Evolutionary conservation across 768 basidiomycete species (phyloP).

Genomic region (Aureoboletus auriporus): DNA sequence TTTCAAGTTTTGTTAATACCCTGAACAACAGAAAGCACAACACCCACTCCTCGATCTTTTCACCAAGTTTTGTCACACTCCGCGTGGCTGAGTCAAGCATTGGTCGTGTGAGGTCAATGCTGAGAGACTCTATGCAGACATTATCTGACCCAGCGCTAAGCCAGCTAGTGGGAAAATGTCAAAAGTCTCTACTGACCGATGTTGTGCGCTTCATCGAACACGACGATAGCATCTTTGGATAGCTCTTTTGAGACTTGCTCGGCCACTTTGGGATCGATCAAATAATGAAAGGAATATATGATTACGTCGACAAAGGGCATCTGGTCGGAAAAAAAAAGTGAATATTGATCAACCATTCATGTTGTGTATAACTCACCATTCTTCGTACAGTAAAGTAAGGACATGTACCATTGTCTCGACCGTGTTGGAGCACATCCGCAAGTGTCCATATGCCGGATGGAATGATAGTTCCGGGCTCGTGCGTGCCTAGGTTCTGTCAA

Average conservation of each 20-base stretch:
- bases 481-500: constrained; percentile 71
- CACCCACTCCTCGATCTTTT: constrained; percentile 91
- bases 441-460: constrained; percentile 90
- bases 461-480: constrained; percentile 78
- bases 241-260: constrained; percentile 98
- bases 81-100: constrained; percentile 95
- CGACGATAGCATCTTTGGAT: constrained; percentile 96
- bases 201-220: constrained; percentile 99
- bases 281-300: constrained; percentile 99
- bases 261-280: constrained; percentile 97
- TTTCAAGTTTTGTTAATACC: constrained; percentile 29
- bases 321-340: constrained; percentile 40
- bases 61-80: constrained; percentile 80
- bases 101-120: constrained; percentile 93
- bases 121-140: constrained; percentile 97
- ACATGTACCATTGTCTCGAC: constrained; percentile 79
- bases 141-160: constrained; percentile 57
- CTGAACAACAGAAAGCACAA: neutral
- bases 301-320: constrained; percentile 94
- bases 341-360: neutral
- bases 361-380: constrained; percentile 63
- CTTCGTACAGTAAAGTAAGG: constrained; percentile 95
- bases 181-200: constrained; percentile 59
- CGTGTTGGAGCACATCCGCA: constrained; percentile 87
- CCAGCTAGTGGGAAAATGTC: neutral